A percentile compares a stretch with the other conserved stretches of the same genome.
Evolutionary conservation across 2,329 filamentous ascomycete species (phyloP).

Genomic region (Claviceps sp.): DNA sequence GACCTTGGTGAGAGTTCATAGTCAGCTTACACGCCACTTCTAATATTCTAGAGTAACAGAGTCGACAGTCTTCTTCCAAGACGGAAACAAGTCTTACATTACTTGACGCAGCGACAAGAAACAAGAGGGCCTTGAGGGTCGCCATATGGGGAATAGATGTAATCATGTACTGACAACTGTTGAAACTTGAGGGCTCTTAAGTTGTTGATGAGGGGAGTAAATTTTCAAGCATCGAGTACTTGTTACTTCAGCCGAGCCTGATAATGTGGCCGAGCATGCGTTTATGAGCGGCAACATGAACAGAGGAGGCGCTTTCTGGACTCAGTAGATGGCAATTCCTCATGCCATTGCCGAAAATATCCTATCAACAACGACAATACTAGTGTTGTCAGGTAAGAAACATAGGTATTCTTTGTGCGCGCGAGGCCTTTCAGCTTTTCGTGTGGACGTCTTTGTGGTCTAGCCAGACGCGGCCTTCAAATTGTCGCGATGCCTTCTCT

Average conservation of each 20-base stretch:
- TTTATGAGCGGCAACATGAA: no score
- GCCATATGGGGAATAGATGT: background rate
- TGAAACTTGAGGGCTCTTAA: background rate
- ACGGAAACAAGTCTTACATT: background rate
- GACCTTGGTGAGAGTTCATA: background rate
- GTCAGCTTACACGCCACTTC: background rate
- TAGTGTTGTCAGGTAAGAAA: background rate
- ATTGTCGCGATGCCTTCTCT: background rate
- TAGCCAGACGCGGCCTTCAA: background rate
- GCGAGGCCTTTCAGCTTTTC: background rate
- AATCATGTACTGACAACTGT: background rate
- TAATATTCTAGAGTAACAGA: background rate
- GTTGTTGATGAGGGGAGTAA: background rate
- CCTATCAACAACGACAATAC: background rate
- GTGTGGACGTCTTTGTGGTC: background rate
- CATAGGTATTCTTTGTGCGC: no score
- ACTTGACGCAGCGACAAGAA: background rate
- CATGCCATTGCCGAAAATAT: background rate
- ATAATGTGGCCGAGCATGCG: background rate
- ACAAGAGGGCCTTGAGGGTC: background rate
- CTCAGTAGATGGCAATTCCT: no score
- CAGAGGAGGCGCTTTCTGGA: no score
- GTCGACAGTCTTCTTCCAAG: background rate
- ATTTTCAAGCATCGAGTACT: background rate
- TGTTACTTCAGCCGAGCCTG: background rate